phyloP scores from a whole-genome alignment of 345 rosid species.

The Aquilaria yunnanensis region DNA sequence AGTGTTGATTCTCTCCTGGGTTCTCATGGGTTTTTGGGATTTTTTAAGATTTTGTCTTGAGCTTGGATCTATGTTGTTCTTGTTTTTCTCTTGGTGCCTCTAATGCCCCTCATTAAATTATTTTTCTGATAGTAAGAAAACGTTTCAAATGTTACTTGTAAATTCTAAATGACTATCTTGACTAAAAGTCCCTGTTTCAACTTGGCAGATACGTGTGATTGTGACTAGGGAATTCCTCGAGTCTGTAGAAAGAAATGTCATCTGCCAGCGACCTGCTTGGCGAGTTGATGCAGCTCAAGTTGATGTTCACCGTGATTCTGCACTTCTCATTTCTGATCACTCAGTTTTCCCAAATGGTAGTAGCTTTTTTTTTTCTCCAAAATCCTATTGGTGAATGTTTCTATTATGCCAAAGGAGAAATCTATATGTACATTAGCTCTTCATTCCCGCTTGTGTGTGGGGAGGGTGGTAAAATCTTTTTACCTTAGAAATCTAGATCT shows the following conservation, averaged over 20 bases:
- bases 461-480: no score
- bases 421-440: no score
- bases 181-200: constrained; percentile 1
- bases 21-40: background rate
- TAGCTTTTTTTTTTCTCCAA: background rate
- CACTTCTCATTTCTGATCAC: constrained; percentile 70
- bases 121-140: no score
- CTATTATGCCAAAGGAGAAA: no score
- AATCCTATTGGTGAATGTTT: no score
- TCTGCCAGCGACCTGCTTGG: constrained; percentile 51
- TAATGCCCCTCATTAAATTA: no score
- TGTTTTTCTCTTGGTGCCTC: background rate
- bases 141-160: background rate
- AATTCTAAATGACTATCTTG: background rate
- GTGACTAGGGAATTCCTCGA: constrained; percentile 55
- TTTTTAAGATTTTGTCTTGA: background rate
- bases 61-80: background rate
- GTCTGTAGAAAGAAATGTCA: constrained; percentile 46
- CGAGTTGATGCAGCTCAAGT: constrained; percentile 66
- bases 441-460: no score
- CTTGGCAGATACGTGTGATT: constrained; percentile 37
- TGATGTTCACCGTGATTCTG: constrained; percentile 42
- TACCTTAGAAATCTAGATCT: no score
- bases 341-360: constrained; percentile 51
- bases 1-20: no score